Evolutionary conservation across 345 rosid species (phyloP).

Genomic region (Populus ilicifolia): DNA sequence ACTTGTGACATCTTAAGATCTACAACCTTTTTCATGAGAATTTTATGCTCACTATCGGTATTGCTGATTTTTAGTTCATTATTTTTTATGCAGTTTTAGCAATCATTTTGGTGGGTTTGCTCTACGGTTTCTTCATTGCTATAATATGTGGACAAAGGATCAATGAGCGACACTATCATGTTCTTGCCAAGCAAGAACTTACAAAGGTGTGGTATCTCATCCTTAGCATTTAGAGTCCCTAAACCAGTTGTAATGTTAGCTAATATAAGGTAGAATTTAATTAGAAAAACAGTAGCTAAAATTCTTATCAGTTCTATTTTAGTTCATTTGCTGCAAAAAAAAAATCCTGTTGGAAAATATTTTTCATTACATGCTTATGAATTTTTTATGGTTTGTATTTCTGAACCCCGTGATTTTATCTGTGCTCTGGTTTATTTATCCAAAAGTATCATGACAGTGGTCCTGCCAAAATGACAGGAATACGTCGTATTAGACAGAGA

Average conservation of each 20-base stretch:
- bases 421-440: background rate
- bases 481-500: constrained; percentile 93
- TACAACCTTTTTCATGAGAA: background rate
- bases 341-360: background rate
- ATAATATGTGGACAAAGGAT: constrained; percentile 99
- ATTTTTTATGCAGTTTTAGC: constrained; percentile 61
- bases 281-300: background rate
- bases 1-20: background rate
- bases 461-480: constrained; percentile 46
- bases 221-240: background rate
- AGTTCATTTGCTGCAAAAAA: background rate
- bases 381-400: background rate
- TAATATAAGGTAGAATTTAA: background rate
- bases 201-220: constrained; percentile 59
- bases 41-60: background rate
- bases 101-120: constrained; percentile 92
- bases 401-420: background rate
- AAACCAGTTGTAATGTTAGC: background rate
- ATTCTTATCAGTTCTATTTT: background rate
- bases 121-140: constrained; percentile 95
- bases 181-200: constrained; percentile 97
- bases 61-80: constrained; percentile 3
- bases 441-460: background rate
- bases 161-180: constrained; percentile 92
- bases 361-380: background rate